These are phyloP conservation scores for Ehretia macrophylla DNA, from an alignment of 257 asterid species.

Conservation along the genomic window DNA sequence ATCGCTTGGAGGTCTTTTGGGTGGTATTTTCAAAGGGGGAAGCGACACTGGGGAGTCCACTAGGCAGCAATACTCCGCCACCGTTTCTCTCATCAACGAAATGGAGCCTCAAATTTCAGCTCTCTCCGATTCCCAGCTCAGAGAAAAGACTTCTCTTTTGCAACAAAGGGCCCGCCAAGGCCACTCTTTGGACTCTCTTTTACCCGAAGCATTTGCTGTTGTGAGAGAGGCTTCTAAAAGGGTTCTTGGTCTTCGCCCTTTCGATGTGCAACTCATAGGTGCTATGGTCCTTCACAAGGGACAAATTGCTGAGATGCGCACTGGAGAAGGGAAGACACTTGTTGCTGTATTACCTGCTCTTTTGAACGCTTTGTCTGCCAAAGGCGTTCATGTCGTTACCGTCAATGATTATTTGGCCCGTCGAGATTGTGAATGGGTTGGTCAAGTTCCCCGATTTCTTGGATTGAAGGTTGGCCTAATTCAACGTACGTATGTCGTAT, in stretches of 20 bases:
- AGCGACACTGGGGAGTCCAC: constrained; percentile 83
- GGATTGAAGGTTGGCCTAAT: constrained; percentile 98
- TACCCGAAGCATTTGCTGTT: constrained; percentile 92
- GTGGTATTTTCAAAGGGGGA: constrained; percentile 72
- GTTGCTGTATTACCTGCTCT: constrained; percentile 95
- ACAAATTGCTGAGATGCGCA: constrained; percentile 97
- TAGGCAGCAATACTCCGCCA: constrained; percentile 52
- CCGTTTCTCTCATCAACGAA: constrained; percentile 54
- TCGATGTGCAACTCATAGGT: constrained; percentile 93
- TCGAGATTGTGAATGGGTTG: constrained; percentile 99
- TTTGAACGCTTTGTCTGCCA: constrained; percentile 86
- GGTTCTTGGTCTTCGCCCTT: constrained; percentile 98
- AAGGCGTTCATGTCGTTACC: constrained; percentile 91
- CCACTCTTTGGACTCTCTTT: constrained; percentile 72
- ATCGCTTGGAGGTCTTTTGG: constrained; percentile 80
- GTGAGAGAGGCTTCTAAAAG: constrained; percentile 97
- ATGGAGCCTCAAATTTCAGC: constrained; percentile 71
- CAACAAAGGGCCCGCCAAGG: constrained; percentile 63
- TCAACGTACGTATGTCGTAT: constrained; percentile 93
- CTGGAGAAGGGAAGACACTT: constrained; percentile 99
- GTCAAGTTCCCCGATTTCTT: constrained; percentile 97
- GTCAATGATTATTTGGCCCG: constrained; percentile 97
- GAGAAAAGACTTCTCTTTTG: constrained; percentile 65
- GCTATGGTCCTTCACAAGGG: constrained; percentile 99
- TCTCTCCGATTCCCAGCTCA: constrained; percentile 70